phyloP scores from a whole-genome alignment of 2,329 filamentous ascomycete genomes.

The Chaetomiaceae sp. region DNA sequence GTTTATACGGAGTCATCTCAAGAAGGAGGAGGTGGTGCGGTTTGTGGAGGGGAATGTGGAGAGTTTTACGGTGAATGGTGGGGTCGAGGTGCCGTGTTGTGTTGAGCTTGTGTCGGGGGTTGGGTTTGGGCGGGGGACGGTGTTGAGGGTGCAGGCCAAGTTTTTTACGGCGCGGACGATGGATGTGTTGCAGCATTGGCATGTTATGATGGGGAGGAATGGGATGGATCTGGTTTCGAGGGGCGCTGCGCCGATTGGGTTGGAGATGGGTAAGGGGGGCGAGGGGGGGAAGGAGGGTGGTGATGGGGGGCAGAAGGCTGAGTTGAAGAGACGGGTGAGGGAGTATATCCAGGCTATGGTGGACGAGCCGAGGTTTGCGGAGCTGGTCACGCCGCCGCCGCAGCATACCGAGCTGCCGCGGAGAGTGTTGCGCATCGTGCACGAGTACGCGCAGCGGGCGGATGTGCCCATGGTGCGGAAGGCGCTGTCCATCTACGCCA shows the following conservation, averaged over 20 bases:
- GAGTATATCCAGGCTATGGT: constrained; percentile 48
- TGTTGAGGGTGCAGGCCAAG: constrained; percentile 44
- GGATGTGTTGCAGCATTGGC: constrained; percentile 50
- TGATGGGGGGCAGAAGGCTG: constrained; percentile 37
- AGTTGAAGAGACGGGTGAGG: constrained; percentile 43
- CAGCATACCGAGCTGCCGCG: constrained; percentile 43
- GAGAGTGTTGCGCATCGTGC: constrained; percentile 45
- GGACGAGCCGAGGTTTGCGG: constrained; percentile 44
- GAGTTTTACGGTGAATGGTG: constrained; percentile 37
- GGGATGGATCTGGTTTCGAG: constrained; percentile 40
- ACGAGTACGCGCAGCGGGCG: constrained; percentile 41
- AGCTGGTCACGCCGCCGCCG: constrained; percentile 47
- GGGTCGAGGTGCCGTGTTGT: constrained; percentile 38
- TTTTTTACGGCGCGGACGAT: constrained; percentile 48
- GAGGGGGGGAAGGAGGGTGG: constrained; percentile 27
- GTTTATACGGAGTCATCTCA: constrained; percentile 49
- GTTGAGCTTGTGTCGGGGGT: constrained; percentile 48
- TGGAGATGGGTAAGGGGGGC: constrained; percentile 39
- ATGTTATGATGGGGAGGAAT: constrained; percentile 36
- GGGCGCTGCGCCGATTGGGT: constrained; percentile 46
- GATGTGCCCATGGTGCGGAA: constrained; percentile 48
- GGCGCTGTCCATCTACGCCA: constrained; percentile 51
- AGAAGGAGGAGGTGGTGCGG: constrained; percentile 44
- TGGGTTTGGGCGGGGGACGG: constrained; percentile 37
- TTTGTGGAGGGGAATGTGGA: constrained; percentile 49